Evolutionary conservation across 164 flowering plant species (phyloP).

Genomic region (Berberis vulgaris): DNA sequence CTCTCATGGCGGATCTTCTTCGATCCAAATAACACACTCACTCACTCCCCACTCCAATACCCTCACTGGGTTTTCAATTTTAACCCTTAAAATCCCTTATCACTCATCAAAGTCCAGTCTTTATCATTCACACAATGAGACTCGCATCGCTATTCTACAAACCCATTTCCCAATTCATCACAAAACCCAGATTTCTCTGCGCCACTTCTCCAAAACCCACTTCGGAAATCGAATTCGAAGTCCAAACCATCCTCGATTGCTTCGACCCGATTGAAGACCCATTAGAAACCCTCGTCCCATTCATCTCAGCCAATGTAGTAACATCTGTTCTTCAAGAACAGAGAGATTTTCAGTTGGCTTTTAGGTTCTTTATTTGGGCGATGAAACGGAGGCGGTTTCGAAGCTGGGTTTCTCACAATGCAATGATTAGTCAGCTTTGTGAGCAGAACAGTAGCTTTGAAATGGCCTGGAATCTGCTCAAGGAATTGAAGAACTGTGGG

Average conservation of each 20-base stretch:
- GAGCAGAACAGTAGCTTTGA: constrained; percentile 30
- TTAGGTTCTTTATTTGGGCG: constrained; percentile 75
- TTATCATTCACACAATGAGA: constrained; percentile 3
- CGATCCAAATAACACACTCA: too few species aligned
- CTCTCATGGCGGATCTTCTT: too few species aligned
- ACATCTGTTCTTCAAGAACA: constrained; percentile 30
- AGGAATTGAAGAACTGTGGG: constrained; percentile 31
- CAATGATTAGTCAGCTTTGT: constrained; percentile 36
- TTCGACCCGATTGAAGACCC: constrained; percentile 32
- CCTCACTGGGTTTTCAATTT: too few species aligned
- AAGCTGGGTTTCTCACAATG: constrained; percentile 24
- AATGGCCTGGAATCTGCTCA: constrained; percentile 47
- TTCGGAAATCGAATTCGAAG: constrained; percentile 6
- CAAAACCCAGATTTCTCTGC: constrained; percentile 4
- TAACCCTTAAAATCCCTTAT: too few species aligned
- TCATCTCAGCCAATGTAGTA: constrained; percentile 25
- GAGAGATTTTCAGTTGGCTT: constrained; percentile 22
- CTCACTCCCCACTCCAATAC: too few species aligned
- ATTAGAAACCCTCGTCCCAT: constrained; percentile 28
- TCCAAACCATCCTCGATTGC: constrained; percentile 24
- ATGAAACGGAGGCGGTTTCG: constrained; percentile 22
- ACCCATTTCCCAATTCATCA: constrained; percentile 7
- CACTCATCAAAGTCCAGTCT: constrained; percentile 9
- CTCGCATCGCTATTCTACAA: background rate
- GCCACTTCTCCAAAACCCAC: background rate